Evolutionary conservation across 768 basidiomycete genomes (phyloP).

Genomic region (Pleurotus eryngii): DNA sequence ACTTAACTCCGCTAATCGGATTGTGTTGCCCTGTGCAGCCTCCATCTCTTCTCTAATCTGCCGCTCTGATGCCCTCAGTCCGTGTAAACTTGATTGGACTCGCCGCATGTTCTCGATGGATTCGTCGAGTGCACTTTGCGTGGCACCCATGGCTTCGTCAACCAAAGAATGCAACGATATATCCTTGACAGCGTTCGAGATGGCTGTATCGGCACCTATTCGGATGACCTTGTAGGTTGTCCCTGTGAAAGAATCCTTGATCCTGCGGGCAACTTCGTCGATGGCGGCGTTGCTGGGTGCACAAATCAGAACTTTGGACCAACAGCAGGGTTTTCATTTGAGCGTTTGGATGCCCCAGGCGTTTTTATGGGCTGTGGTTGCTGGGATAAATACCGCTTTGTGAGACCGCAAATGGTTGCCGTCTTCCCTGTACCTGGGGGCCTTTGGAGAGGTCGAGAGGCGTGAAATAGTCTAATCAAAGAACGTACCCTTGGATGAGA

Average conservation of each 20-base stretch:
- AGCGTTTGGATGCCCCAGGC: slow-evolving; percentile 37
- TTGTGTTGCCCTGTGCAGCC: slow-evolving; percentile 52
- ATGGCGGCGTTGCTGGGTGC: slow-evolving; percentile 99
- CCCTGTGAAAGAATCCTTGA: slow-evolving; percentile 55
- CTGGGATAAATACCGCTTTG: slow-evolving; percentile 72
- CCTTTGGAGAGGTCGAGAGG: slow-evolving; percentile 34
- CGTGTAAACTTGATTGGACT: slow-evolving; percentile 55
- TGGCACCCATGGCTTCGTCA: slow-evolving; percentile 62
- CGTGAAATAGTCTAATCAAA: neutral
- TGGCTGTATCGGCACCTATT: slow-evolving; percentile 73
- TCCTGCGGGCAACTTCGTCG: slow-evolving; percentile 87
- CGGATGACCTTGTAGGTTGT: slow-evolving; percentile 68
- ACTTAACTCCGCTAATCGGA: slow-evolving; percentile 53
- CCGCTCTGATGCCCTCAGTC: slow-evolving; percentile 71
- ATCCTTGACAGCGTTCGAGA: slow-evolving; percentile 79
- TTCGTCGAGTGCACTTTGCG: slow-evolving; percentile 43
- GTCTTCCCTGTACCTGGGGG: slow-evolving; percentile 99
- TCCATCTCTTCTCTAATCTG: slow-evolving; percentile 59
- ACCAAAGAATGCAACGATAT: slow-evolving; percentile 86
- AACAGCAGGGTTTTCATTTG: slow-evolving; percentile 36
- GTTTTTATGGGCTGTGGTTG: slow-evolving; percentile 49
- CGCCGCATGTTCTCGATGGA: slow-evolving; percentile 30
- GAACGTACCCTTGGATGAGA: slow-evolving; percentile 86
- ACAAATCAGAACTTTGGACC: slow-evolving; percentile 75
- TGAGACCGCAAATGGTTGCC: slow-evolving; percentile 94